Evolutionary conservation across 352 stramenopile species (phyloP).

Genomic region (Phytophthora litchii): DNA sequence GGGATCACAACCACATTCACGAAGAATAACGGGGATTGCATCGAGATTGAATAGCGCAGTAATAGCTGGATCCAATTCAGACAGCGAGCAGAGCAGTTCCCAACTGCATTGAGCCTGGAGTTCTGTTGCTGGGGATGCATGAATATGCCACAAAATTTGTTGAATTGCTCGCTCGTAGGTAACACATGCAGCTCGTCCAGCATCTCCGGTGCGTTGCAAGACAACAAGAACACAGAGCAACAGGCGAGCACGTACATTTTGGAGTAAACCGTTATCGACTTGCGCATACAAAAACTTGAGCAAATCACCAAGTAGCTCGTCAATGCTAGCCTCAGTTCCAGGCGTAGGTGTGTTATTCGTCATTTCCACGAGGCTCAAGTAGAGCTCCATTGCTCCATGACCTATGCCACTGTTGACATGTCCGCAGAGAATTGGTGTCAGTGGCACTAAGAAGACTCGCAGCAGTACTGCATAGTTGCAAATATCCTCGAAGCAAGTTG

Average conservation of each 20-base stretch:
- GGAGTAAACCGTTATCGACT: constrained; percentile 36
- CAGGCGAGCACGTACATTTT: constrained; percentile 46
- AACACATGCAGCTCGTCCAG: constrained; percentile 45
- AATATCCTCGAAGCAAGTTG: constrained; percentile 36
- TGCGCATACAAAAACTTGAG: constrained; percentile 52
- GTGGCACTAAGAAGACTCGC: constrained; percentile 24
- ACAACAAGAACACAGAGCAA: constrained; percentile 58
- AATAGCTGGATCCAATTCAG: constrained; percentile 60
- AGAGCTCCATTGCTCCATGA: constrained; percentile 23
- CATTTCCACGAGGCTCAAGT: constrained; percentile 42
- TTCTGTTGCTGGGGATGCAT: constrained; percentile 29
- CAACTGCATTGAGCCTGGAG: constrained; percentile 52
- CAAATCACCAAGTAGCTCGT: constrained; percentile 44
- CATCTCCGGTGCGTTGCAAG: constrained; percentile 62
- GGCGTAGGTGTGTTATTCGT: constrained; percentile 31
- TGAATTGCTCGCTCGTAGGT: constrained; percentile 68
- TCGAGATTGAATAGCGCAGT: constrained; percentile 71
- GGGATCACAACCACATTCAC: constrained; percentile 41
- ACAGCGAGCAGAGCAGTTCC: constrained; percentile 59
- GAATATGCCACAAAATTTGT: constrained; percentile 53
- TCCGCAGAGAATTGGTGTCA: constrained; percentile 27
- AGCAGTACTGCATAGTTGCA: constrained; percentile 35
- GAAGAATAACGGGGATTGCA: constrained; percentile 57
- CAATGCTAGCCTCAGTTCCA: constrained; percentile 34
- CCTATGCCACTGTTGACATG: constrained; percentile 2